phyloP scores from a whole-genome alignment of 2,329 filamentous ascomycete genomes.

The Aureobasidium sp. region DNA sequence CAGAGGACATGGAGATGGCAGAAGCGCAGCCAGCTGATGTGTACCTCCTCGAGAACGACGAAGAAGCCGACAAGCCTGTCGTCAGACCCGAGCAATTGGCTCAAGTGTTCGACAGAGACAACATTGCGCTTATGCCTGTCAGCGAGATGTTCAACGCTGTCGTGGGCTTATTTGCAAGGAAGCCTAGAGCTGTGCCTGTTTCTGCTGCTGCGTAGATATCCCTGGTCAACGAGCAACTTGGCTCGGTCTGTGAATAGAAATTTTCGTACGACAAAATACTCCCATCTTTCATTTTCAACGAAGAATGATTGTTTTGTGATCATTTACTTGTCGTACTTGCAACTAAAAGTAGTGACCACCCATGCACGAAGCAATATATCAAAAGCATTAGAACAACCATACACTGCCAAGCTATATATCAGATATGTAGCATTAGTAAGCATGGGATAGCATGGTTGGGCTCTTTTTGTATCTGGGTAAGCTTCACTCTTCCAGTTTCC shows the following conservation, averaged over 20 bases:
- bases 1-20: slow-evolving; percentile 23
- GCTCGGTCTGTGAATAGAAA: not conserved
- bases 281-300: too few species aligned
- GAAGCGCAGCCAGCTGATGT: slow-evolving; percentile 20
- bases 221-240: not conserved
- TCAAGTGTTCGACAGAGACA: slow-evolving; percentile 61
- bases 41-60: slow-evolving; percentile 18
- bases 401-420: too few species aligned
- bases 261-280: too few species aligned
- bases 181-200: slow-evolving; percentile 29
- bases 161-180: slow-evolving; percentile 54
- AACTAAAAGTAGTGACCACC: too few species aligned
- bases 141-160: slow-evolving; percentile 71
- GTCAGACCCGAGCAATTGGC: slow-evolving; percentile 61
- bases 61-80: slow-evolving; percentile 49
- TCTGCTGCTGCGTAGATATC: not conserved
- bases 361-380: too few species aligned
- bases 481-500: too few species aligned
- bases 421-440: too few species aligned
- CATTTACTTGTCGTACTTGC: too few species aligned
- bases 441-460: too few species aligned
- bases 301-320: too few species aligned
- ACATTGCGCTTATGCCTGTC: slow-evolving; percentile 61
- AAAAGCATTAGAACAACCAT: too few species aligned
- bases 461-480: too few species aligned